Base-by-base conservation (phyloP, 352 stramenopile species). In the Globisporangium carolinianum region DNA sequence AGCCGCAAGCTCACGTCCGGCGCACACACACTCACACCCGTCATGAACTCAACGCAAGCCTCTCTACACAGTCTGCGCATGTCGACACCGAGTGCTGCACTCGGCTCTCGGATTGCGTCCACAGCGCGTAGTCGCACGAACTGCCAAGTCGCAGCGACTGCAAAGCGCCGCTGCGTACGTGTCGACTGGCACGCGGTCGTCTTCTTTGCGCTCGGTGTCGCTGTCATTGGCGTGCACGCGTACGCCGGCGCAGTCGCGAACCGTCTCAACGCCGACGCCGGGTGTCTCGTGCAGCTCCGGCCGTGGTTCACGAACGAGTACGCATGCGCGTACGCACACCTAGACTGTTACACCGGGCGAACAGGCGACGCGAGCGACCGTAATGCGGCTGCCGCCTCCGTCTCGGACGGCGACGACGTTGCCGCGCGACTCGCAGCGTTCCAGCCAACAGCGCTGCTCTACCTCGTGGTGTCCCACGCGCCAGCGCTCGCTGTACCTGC, bases 391-490 rank as follows among this genome's bases (percentile, higher is more conserved):
- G 24, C 24, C 3, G 24, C 3, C 24, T 32, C 24, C 24, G 24
- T 57, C 1, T 47, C n/a, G 36, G 12, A 57, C 1, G 42, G 35
- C 11, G 18, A 48, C 5, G n/a, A 62, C 10, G 41, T 53, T 3
- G 24, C n/a, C 12, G 17, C 42, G 37, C 47, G 8, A 35, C 43
- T 42, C 35, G 69, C 39, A 4, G 45, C 41, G 4, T 45, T 74
- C 8, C 9, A 69, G 17, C 11, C 57, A 0, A 58, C 8, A 9
- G 49, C 51, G 9, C 48, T 74, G 7, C 38, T 55, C 4, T 61
- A 52, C 14, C 24, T 74, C n/a, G 47, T 63, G 18, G 14, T 74
- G 35, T 67, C 61, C 8, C 56, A 71, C 39, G 68, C 60, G 24
- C 17, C 45, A 18, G 49, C 57, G 5, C 49, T 73, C 0, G 50